phyloP scores from a whole-genome alignment of 192 early-diverging fungal species.

The Entrophospora sp. region DNA sequence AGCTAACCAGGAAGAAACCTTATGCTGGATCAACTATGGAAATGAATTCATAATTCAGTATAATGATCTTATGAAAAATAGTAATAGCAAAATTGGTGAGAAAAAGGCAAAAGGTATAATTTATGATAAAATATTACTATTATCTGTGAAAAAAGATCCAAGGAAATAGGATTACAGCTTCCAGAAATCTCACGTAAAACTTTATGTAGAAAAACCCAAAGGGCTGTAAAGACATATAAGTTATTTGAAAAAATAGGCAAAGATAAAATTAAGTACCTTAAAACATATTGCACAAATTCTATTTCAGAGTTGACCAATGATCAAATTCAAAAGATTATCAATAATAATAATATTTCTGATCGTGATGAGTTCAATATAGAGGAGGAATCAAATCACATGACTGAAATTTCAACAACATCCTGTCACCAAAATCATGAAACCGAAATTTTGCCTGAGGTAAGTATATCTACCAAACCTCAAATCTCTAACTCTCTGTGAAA shows the following conservation, averaged over 20 bases:
- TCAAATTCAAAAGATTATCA: no score
- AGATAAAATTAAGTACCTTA: no score
- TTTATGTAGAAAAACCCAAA: slow-evolving; percentile 10
- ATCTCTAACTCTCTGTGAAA: no score
- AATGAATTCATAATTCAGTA: no score
- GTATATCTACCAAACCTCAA: no score
- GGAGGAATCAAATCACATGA: slow-evolving; percentile 8
- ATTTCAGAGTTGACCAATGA: slow-evolving; percentile 14
- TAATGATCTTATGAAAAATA: no score
- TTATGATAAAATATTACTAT: slow-evolving; percentile 18
- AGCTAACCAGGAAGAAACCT: no score
- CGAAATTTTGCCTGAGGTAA: slow-evolving; percentile 6
- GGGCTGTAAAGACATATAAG: slow-evolving; percentile 11
- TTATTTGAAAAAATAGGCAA: slow-evolving; percentile 15
- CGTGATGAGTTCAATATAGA: slow-evolving; percentile 10
- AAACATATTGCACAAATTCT: slow-evolving; percentile 12
- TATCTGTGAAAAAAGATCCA: slow-evolving; percentile 10
- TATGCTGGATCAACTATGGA: no score
- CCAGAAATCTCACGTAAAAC: no score
- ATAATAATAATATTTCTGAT: not conserved
- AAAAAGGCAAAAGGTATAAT: slow-evolving; percentile 15
- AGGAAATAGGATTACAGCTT: slow-evolving; percentile 7
- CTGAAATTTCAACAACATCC: slow-evolving; percentile 11
- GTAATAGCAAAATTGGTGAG: slow-evolving; percentile 4
- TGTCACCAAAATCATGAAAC: slow-evolving; percentile 6